Base-by-base conservation (phyloP, 2,329 filamentous ascomycete genomes). In the Fusarium austroafricanum region DNA sequence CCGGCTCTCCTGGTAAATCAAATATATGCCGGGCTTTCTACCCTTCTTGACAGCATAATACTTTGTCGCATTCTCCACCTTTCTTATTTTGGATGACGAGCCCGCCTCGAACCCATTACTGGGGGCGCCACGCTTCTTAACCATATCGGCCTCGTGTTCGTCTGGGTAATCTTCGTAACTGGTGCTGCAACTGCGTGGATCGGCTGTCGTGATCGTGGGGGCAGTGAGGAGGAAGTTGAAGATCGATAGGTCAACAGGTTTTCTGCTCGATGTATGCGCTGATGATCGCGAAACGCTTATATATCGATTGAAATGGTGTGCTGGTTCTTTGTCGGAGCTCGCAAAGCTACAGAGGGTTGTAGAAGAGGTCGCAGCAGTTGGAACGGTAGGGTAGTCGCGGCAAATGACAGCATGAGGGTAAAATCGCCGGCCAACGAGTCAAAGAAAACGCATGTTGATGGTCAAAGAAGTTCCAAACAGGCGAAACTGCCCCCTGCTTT, bases 21-120 rank as follows among this genome's bases (percentile, higher is more conserved):
- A 76, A 75, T 90, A 91, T n/a, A 91, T 84, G 10, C 89, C 88
- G 0, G 87, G 87, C 14, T 75, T 78, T 64, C 82, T 80, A 17
- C 89, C 89, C 38, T 79, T 82, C 42, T 83, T 82, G 29, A 91
- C 89, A 21, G 86, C 89, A 73, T 91, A 91, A 75, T 82, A 91
- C 71, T 90, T 91, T 61, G 81, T 81, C 31, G 75, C 58, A 20
- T 78, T 79, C 46, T 85, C 83, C 44, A 76, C 75, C 77, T 84
- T 87, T 56, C 83, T 79, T 75, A 86, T 86, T 74, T 82, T 85
- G 18, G 75, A 71, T 17, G 62, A 65, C 45, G 64, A 61, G 51
- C 55, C 61, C 12, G 67, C 29, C 20, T 52, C 68, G 15, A 63
- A 42, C 17, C 67, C 56, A 35, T 59, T 60, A 40, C 51, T 55